These are phyloP conservation scores for Pichia cactophila DNA, from an alignment of 1,139 yeast genomes.

Conservation along the genomic window DNA sequence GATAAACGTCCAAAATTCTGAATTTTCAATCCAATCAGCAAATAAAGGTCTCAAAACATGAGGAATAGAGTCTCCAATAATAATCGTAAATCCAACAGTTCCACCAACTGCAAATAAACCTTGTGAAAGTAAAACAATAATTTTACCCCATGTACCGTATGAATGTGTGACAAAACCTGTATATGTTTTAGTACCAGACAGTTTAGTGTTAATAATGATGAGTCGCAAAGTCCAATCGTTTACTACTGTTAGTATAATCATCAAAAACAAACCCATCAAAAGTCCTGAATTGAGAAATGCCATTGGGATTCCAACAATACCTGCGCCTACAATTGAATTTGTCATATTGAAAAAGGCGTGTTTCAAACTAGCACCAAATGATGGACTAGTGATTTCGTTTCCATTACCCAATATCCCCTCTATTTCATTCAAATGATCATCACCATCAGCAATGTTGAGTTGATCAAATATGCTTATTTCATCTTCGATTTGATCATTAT, in stretches of 20 bases:
- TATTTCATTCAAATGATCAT: neutral
- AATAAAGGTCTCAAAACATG: slow-evolving; percentile 72
- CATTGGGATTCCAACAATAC: slow-evolving; percentile 89
- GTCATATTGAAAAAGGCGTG: slow-evolving; percentile 99
- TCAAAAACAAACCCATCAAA: slow-evolving; percentile 59
- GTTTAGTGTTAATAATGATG: slow-evolving; percentile 75
- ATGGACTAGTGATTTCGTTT: neutral
- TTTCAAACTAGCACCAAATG: slow-evolving; percentile 40
- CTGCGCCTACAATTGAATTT: slow-evolving; percentile 88
- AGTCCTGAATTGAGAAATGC: slow-evolving; percentile 80
- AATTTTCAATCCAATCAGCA: slow-evolving; percentile 39
- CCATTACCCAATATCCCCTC: slow-evolving; percentile 6
- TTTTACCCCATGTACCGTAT: slow-evolving; percentile 67
- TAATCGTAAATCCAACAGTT: slow-evolving; percentile 86
- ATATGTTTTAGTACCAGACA: slow-evolving; percentile 69
- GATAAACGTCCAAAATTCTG: slow-evolving; percentile 40
- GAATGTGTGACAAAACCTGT: slow-evolving; percentile 82
- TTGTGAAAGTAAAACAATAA: slow-evolving; percentile 64
- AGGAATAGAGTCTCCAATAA: slow-evolving; percentile 92
- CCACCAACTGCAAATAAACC: slow-evolving; percentile 93
- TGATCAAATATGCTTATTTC: slow-evolving; percentile 13
- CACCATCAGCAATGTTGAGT: slow-evolving; percentile 14
- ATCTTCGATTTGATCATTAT: slow-evolving; percentile 14
- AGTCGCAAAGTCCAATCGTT: slow-evolving; percentile 84
- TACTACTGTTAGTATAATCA: slow-evolving; percentile 53